Base-by-base conservation (phyloP, 352 stramenopile species). In the Globisporangium iwayamae region DNA sequence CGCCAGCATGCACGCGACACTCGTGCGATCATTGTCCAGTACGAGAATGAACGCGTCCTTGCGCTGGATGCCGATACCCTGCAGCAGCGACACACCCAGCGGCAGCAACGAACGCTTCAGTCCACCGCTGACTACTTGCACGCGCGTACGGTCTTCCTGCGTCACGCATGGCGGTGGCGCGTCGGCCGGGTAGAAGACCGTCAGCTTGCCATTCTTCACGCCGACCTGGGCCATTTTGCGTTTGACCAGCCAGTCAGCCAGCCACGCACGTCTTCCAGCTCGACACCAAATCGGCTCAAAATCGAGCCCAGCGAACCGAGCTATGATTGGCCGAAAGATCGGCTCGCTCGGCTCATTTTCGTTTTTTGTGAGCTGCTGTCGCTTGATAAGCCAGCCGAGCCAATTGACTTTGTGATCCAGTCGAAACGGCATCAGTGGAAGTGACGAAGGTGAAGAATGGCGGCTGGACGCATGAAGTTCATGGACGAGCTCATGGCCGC, bases 21-120 rank as follows among this genome's bases (percentile, higher is more conserved):
- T 89, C 18, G 81, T 81, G 53, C 75, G 70, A 63, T 94, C 68
- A 63, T 94, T 92, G 62, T 89, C 83, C 30, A 92, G 25, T 10
- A 94, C 71, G 28, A 94, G 74, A 4, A 92, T 66, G 67, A 94
- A 87, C n/a, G 76, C 71, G 22, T 79, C 73, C 30, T 65, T 62
- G 10, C 62, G 67, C 36, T 50, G 34, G 30, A 92, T 57, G 20
- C 72, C 74, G 1, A 73, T 71, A 8, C 22, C 20, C 28, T 69
- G 58, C 20, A 94, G 54, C 39, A 92, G 57, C 10, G 22, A 39
- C 2, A 87, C 34, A 0, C 85, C 85, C 13, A 82, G 59, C n/a
- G 85, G 81, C 25, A 87, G 66, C 25, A 91, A 62, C 38, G 66
- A 59, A 22, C 48, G 43, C 2, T 75, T 77, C 30, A 93, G 28